These are phyloP conservation scores for Phytophthora citrophthora DNA, from an alignment of 352 stramenopile species.

Conservation along the genomic window DNA sequence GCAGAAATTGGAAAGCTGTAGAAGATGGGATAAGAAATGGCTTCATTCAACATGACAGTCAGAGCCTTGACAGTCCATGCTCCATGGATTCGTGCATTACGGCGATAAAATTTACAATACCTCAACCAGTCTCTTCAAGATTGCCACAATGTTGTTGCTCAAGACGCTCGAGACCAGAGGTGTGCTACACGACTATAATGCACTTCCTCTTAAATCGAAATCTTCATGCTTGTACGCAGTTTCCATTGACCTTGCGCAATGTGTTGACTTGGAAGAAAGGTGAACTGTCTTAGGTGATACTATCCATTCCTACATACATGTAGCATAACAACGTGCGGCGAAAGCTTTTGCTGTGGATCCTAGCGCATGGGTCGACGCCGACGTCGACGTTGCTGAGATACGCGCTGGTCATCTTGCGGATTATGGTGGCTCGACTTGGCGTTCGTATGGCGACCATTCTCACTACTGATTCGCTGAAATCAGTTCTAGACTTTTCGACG, in stretches of 20 bases:
- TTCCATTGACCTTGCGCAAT: no score
- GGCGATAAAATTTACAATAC: no score
- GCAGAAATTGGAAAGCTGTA: conserved; percentile 5
- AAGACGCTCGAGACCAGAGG: no score
- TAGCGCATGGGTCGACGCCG: not conserved
- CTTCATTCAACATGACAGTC: not conserved
- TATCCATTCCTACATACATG: not conserved
- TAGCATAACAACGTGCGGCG: not conserved
- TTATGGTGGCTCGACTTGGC: conserved; percentile 7
- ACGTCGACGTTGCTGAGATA: not conserved
- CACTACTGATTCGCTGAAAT: conserved; percentile 5
- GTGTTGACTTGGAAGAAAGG: no score
- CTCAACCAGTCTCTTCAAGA: no score
- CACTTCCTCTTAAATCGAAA: no score
- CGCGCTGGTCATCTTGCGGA: conserved; percentile 12
- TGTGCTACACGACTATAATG: no score
- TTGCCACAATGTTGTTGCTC: no score
- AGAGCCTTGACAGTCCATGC: no score
- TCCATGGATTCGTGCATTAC: no score
- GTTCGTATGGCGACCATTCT: conserved; percentile 1
- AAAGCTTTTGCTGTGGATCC: not conserved
- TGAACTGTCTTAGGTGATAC: no score
- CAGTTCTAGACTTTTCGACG: not conserved
- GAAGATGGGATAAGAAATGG: conserved; percentile 3
- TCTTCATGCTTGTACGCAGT: no score